Evolutionary conservation across 148 eudicot species (phyloP).

Genomic region (Rhododendron mucronatum): DNA sequence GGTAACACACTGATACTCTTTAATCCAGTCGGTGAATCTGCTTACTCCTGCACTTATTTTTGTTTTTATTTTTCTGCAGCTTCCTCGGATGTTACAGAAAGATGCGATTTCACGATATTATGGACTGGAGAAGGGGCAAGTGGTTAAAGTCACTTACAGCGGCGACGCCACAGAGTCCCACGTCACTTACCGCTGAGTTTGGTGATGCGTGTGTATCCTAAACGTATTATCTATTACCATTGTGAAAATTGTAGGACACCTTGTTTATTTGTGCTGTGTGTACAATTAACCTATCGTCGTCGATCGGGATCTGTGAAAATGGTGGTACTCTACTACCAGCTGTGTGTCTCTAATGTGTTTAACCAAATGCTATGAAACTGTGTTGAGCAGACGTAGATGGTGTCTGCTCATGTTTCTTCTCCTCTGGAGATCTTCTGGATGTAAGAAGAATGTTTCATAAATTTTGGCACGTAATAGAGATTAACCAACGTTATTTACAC

Average conservation of each 20-base stretch:
- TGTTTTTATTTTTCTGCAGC: conserved; percentile 29
- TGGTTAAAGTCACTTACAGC: conserved; percentile 57
- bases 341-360: not conserved
- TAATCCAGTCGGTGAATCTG: not conserved
- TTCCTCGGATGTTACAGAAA: conserved; percentile 60
- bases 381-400: not conserved
- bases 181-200: conserved; percentile 69
- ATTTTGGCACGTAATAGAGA: no score
- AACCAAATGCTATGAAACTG: not conserved
- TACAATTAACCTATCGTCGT: not conserved
- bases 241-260: not conserved
- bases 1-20: no score
- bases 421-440: not conserved
- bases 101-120: conserved; percentile 72
- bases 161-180: conserved; percentile 62
- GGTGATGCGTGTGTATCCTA: conserved; percentile 22
- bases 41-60: not conserved
- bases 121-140: conserved; percentile 77
- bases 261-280: not conserved
- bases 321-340: not conserved
- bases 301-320: not conserved
- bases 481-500: no score
- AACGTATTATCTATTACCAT: not conserved
- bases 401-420: not conserved
- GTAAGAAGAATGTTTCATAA: no score